Percentiles rank a stretch among this genome's conserved stretches.
phyloP scores from a whole-genome alignment of 2,329 filamentous ascomycete species.

The Shiraia sp. region DNA sequence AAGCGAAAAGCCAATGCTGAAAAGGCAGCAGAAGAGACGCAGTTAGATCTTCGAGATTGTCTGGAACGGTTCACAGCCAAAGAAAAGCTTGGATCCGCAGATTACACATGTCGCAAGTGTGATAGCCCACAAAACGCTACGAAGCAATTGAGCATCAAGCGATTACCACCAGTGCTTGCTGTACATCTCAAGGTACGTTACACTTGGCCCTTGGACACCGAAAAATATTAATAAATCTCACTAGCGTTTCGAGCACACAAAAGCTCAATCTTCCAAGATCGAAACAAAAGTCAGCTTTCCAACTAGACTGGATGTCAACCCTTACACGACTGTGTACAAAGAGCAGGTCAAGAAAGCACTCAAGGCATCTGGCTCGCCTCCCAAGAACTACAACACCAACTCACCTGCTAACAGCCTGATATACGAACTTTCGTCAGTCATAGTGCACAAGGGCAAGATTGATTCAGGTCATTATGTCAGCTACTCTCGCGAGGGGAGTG shows the following conservation, averaged over 20 bases:
- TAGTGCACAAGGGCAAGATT: conserved; percentile 91
- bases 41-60: conserved; percentile 59
- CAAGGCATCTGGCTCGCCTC: conserved; percentile 44
- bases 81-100: conserved; percentile 74
- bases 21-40: conserved; percentile 30
- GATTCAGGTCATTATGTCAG: conserved; percentile 91
- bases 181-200: conserved; percentile 82
- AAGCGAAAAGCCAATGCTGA: conserved; percentile 59
- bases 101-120: conserved; percentile 85
- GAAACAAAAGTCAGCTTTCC: conserved; percentile 86
- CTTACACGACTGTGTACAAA: conserved; percentile 73
- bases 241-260: conserved; percentile 74
- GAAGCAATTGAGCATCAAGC: conserved; percentile 82
- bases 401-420: conserved; percentile 60
- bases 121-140: conserved; percentile 74
- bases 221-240: conserved; percentile 17
- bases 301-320: conserved; percentile 83
- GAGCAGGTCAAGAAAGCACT: conserved; percentile 32
- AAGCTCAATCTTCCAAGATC: conserved; percentile 80
- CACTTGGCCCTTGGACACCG: not conserved
- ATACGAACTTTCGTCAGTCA: conserved; percentile 86
- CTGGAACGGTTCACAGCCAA: conserved; percentile 84
- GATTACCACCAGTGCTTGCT: conserved; percentile 83
- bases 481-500: conserved; percentile 79
- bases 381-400: conserved; percentile 38